phyloP scores from a whole-genome alignment of 1,139 yeast genomes.

The Blastobotrys buckinghamii region DNA sequence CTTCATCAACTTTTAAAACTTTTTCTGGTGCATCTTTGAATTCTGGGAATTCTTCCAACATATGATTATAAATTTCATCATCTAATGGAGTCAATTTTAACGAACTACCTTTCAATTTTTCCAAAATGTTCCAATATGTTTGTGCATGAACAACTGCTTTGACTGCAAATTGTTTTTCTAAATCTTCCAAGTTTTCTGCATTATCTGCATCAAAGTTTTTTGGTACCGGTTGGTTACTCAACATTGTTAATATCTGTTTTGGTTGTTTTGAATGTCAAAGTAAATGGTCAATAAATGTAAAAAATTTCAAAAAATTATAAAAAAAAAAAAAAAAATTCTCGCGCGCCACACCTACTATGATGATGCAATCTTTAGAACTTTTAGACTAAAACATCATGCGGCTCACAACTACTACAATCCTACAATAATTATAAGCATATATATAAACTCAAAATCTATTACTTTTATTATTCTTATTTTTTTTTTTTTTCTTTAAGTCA shows the following conservation, averaged over 20 bases:
- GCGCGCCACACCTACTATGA: not conserved
- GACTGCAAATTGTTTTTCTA: constrained; percentile 95
- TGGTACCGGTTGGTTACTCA: constrained; percentile 1
- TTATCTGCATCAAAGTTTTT: constrained; percentile 45
- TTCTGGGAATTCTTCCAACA: constrained; percentile 80
- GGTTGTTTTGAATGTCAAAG: not conserved
- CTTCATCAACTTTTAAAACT: constrained; percentile 56
- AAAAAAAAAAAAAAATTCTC: constrained; percentile 1
- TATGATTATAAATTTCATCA: constrained; percentile 69
- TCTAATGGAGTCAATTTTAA: constrained; percentile 72
- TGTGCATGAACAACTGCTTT: constrained; percentile 93
- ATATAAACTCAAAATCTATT: not conserved
- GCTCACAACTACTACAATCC: not conserved
- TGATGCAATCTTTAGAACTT: not conserved
- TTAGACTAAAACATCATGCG: not conserved
- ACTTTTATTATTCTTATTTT: not conserved
- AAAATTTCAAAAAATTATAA: not conserved
- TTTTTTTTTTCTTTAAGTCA: not conserved
- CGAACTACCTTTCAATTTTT: constrained; percentile 69
- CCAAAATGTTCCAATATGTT: constrained; percentile 81
- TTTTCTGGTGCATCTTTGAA: constrained; percentile 47
- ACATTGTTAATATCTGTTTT: not conserved
- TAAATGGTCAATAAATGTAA: no score
- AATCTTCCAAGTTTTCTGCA: constrained; percentile 61
- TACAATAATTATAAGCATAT: not conserved